These are phyloP conservation scores for Xylaria grammica DNA, from an alignment of 495 filamentous ascomycete genomes.

Conservation along the genomic window DNA sequence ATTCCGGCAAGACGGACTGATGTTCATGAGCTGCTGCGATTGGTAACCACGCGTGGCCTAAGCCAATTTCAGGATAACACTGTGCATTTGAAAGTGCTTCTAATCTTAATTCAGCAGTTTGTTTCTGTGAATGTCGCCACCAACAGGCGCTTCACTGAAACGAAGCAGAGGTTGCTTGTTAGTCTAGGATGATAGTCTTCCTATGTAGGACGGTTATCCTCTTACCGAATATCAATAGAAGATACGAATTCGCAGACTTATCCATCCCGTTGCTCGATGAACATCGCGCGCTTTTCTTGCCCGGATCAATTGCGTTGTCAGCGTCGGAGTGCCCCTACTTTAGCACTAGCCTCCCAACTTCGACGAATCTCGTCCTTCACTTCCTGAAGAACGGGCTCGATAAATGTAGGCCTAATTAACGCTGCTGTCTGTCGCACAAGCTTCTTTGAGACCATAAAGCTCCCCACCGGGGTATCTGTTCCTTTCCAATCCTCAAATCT, in stretches of 20 bases:
- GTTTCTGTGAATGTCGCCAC: not conserved
- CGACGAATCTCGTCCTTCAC: conserved; percentile 19
- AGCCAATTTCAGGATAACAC: not conserved
- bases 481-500: conserved; percentile 23
- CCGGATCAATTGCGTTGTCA: not conserved
- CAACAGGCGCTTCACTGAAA: conserved; percentile 3
- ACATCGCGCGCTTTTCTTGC: not conserved
- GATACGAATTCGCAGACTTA: not conserved
- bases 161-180: not conserved
- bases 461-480: conserved; percentile 11
- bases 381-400: conserved; percentile 19
- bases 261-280: not conserved
- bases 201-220: not conserved
- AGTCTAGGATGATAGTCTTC: not conserved
- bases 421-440: conserved; percentile 18
- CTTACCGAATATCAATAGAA: not conserved
- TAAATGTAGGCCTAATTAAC: conserved; percentile 17
- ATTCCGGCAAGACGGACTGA: not conserved
- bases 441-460: conserved; percentile 11
- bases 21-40: not conserved
- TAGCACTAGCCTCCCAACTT: conserved; percentile 17
- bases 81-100: not conserved
- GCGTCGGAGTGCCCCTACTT: not conserved
- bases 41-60: not conserved
- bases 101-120: not conserved